Base-by-base conservation (phyloP, 345 rosid genomes). In the Linum usitatissimum region DNA sequence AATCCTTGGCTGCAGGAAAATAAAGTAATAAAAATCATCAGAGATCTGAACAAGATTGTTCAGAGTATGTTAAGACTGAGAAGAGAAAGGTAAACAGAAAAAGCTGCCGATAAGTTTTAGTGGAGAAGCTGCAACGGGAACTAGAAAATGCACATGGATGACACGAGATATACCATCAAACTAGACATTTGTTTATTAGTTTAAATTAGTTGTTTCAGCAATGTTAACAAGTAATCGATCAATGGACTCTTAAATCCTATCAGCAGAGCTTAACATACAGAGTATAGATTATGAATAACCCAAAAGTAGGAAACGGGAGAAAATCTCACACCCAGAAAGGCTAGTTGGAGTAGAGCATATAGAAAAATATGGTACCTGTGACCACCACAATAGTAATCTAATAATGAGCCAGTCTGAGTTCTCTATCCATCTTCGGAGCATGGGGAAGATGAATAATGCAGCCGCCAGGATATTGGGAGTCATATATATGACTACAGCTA, bases 351-450 rank as follows among this genome's bases (percentile, higher is more conserved):
- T 15, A 45, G 51, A 45, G 17, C 51, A 45, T 13, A 45, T 9
- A 45, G 51, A 10, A 9, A 34, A 45, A 45, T 74, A 68, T 66
- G 54, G 30, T 75, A 81, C 86, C 86, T 79, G 86, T 75, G 86
- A 81, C 86, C 86, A 81, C 86, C 86, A 81, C 86, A 81, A 77
- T 69, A 77, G 65, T 64, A 81, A 69, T 81, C 67, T 81, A 66
- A 69, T 61, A 66, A 81, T 71, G 73, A 65, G 79, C 61, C 71
- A 61, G 67, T 81, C 49, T 48, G 83, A 81, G 45, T 77, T 73
- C 69, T 79, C 83, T 66, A 81, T 79, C 67, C 66, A 59, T 18
- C 86, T 79, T 30, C 80, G 80, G 60, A 81, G 61, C 71, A 75
- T 74, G 53, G 86, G 86, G 68, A 81, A 77, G 68, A 77, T 13